Conservation (phyloP, 176 grass and related monocot genomes). For the Aechmea fasciata region DNA sequence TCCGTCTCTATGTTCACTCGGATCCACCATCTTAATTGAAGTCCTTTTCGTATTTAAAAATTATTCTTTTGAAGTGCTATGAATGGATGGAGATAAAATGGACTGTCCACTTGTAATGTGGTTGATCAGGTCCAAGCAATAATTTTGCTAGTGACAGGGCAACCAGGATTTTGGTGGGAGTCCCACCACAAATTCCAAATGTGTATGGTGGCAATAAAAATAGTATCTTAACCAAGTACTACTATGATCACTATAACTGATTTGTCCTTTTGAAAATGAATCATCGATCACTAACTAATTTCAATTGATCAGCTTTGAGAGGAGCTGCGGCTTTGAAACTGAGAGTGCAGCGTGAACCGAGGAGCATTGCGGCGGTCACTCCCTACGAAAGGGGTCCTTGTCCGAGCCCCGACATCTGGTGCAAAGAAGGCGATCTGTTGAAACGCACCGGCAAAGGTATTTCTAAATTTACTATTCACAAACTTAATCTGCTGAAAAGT, state of each 20-base stretch:
- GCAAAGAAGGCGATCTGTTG: constrained; percentile 82
- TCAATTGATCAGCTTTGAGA: constrained; percentile 46
- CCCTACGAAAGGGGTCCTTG: constrained; percentile 73
- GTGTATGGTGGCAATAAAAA: no score
- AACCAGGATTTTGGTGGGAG: not conserved
- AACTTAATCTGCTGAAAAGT: not conserved
- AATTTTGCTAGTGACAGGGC: not conserved
- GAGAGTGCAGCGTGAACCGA: constrained; percentile 56
- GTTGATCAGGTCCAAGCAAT: not conserved
- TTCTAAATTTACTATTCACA: not conserved
- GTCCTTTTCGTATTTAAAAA: no score
- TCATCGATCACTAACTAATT: constrained; percentile 9
- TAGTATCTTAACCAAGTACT: no score
- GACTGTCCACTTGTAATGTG: no score
- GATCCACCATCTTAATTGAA: no score
- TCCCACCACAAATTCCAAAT: no score
- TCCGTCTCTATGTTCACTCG: no score
- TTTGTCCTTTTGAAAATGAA: no score
- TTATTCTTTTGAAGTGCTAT: no score
- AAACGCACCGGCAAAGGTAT: constrained; percentile 89
- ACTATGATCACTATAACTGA: no score
- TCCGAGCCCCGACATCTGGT: constrained; percentile 80
- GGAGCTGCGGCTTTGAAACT: constrained; percentile 72
- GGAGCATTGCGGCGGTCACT: constrained; percentile 63
- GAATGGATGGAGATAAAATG: no score